These are phyloP conservation scores for Rhizophagus prolifer DNA, from an alignment of 192 early-diverging fungal species.

Conservation along the genomic window DNA sequence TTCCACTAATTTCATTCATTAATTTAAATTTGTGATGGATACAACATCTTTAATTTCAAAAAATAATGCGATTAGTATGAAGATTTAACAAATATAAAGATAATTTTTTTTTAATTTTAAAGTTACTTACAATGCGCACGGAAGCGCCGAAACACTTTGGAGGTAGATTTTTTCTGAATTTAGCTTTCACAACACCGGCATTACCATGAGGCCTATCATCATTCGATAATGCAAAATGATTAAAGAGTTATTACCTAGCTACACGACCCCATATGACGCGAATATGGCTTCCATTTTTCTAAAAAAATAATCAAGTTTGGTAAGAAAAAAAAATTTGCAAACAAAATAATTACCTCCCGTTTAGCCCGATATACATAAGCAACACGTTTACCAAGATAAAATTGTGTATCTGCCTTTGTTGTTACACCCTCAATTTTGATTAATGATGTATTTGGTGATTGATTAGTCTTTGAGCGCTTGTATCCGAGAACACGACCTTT, in stretches of 20 bases:
- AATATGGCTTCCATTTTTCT: slow-evolving; percentile 87
- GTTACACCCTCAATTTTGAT: slow-evolving; percentile 91
- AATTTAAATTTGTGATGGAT: slow-evolving; percentile 69
- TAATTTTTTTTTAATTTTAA: background rate
- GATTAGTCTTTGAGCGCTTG: slow-evolving; percentile 90
- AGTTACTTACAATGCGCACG: slow-evolving; percentile 82
- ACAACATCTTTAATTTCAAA: slow-evolving; percentile 75
- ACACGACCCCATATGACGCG: slow-evolving; percentile 98
- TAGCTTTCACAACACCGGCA: slow-evolving; percentile 94
- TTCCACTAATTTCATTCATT: no score
- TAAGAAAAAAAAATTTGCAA: no score
- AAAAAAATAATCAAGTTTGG: background rate
- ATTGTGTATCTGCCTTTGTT: slow-evolving; percentile 86
- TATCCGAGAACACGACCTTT: slow-evolving; percentile 96
- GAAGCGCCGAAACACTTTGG: slow-evolving; percentile 89
- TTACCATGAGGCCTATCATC: slow-evolving; percentile 76
- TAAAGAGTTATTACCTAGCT: slow-evolving; percentile 58
- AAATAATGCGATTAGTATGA: background rate
- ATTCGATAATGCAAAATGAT: background rate
- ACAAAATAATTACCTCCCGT: slow-evolving; percentile 46
- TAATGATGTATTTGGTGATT: slow-evolving; percentile 87
- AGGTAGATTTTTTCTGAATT: slow-evolving; percentile 96
- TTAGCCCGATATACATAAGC: slow-evolving; percentile 97
- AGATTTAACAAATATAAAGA: background rate
- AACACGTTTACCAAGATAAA: slow-evolving; percentile 99